Conservation (phyloP, 2,329 filamentous ascomycete species). For the Cercospora janseana region DNA sequence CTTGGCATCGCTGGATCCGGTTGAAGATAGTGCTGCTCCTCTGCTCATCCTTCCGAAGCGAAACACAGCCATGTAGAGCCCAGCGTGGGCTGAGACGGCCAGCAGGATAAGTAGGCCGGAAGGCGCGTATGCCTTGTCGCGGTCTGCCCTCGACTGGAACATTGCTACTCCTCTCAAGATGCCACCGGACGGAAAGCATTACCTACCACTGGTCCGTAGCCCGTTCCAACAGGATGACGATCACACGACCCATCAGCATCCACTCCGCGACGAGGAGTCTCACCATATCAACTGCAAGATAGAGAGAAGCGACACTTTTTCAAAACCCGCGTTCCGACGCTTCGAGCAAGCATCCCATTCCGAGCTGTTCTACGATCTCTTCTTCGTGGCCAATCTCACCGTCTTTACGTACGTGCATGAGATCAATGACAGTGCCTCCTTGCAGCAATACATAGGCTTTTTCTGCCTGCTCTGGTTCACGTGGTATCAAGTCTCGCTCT, state of each 20-base stretch:
- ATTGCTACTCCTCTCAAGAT: too few relatives aligned
- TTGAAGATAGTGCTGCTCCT: too few relatives aligned
- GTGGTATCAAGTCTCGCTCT: constrained; percentile 64
- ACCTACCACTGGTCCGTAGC: constrained; percentile 13
- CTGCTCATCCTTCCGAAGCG: too few relatives aligned
- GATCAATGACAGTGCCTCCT: constrained; percentile 50
- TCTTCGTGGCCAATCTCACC: constrained; percentile 64
- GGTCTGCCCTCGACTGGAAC: too few relatives aligned
- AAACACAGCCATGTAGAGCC: too few relatives aligned
- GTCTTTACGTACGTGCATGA: constrained; percentile 60
- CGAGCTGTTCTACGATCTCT: constrained; percentile 60
- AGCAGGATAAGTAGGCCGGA: too few relatives aligned
- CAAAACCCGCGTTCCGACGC: constrained; percentile 40
- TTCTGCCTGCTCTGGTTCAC: constrained; percentile 61
- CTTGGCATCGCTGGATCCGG: too few relatives aligned
- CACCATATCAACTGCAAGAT: neutral
- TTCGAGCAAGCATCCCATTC: constrained; percentile 53
- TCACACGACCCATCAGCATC: neutral
- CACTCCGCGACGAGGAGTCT: constrained; percentile 3
- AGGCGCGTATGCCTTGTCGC: too few relatives aligned
- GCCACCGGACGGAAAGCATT: too few relatives aligned
- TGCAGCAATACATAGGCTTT: constrained; percentile 52
- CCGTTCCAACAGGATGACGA: constrained; percentile 11
- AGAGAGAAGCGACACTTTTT: constrained; percentile 8
- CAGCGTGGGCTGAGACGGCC: too few relatives aligned